Percentiles rank a stretch among this genome's conserved stretches.
These are phyloP conservation scores for Citrus reticulata DNA, from an alignment of 345 rosid genomes.

Conservation along the genomic window DNA sequence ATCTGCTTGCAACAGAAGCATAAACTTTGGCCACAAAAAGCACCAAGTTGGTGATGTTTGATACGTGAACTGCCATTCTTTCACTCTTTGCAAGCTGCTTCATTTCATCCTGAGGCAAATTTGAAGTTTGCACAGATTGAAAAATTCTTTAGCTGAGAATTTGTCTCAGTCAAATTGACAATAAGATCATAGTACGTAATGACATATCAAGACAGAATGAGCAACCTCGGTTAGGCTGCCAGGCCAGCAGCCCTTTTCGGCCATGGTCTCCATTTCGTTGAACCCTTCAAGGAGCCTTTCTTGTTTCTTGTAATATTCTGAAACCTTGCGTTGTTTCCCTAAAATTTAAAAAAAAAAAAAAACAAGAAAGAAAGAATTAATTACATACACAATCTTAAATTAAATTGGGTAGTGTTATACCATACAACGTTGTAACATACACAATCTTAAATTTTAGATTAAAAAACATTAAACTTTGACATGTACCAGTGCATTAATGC, in stretches of 20 bases:
- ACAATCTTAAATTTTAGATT: background rate
- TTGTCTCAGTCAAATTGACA: background rate
- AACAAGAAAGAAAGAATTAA: too few species aligned
- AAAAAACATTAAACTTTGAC: background rate
- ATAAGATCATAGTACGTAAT: background rate
- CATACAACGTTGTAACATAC: too few species aligned
- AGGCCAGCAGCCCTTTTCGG: conserved; percentile 46
- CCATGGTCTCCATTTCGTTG: conserved; percentile 71
- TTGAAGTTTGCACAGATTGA: background rate
- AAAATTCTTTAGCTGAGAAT: background rate
- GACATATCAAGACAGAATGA: background rate
- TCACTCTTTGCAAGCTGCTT: conserved; percentile 62
- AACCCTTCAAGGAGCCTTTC: conserved; percentile 70
- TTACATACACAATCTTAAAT: background rate
- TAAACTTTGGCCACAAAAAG: conserved; percentile 72
- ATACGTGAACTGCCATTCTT: conserved; percentile 55
- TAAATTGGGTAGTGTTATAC: too few species aligned
- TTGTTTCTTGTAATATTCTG: conserved; percentile 79
- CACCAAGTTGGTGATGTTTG: conserved; percentile 58
- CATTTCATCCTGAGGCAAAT: conserved; percentile 56
- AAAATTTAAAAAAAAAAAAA: background rate
- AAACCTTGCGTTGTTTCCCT: conserved; percentile 67
- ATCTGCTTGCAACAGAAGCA: conserved; percentile 70
- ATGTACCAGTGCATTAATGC: background rate
- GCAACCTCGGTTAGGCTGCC: conserved; percentile 63